Evolutionary conservation across 768 basidiomycete genomes (phyloP).

Genomic region (Russula sp.): DNA sequence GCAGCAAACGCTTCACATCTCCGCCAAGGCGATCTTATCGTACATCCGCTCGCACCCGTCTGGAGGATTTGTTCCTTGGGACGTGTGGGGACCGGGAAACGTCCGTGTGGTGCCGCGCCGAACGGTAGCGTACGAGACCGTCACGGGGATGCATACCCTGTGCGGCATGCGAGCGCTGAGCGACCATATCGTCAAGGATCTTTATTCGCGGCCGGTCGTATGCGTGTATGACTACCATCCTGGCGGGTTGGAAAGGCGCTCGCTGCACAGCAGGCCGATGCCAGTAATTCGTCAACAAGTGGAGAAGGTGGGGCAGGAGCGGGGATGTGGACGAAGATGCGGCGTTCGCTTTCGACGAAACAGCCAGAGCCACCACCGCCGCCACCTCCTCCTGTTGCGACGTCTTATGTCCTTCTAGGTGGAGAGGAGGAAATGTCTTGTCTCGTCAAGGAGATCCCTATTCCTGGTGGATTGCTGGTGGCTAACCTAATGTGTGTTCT

Average conservation of each 20-base stretch:
- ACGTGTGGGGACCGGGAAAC: neutral
- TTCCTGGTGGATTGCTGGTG: constrained; percentile 1
- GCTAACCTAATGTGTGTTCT: constrained; percentile 5
- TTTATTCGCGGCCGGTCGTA: constrained; percentile 2
- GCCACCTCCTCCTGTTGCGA: neutral
- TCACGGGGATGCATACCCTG: constrained; percentile 2
- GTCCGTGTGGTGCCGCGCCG: constrained; percentile 1
- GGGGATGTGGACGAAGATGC: neutral
- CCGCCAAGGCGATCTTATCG: constrained; percentile 5
- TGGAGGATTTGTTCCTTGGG: neutral
- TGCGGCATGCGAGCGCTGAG: constrained; percentile 15
- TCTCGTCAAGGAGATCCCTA: constrained; percentile 14
- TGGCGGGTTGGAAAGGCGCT: constrained; percentile 1
- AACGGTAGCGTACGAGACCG: neutral
- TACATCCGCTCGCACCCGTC: constrained; percentile 7
- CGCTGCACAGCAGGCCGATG: neutral
- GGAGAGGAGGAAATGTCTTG: constrained; percentile 2
- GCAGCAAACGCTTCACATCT: constrained; percentile 3
- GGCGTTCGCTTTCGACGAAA: neutral
- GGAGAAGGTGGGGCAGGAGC: neutral
- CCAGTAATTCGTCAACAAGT: neutral
- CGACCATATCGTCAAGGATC: constrained; percentile 7
- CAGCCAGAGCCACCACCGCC: neutral
- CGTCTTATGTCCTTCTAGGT: constrained; percentile 1
- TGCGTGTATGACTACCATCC: constrained; percentile 14